Conservation (phyloP, 495 filamentous ascomycete genomes). For the Aspergillus cavernicola region DNA sequence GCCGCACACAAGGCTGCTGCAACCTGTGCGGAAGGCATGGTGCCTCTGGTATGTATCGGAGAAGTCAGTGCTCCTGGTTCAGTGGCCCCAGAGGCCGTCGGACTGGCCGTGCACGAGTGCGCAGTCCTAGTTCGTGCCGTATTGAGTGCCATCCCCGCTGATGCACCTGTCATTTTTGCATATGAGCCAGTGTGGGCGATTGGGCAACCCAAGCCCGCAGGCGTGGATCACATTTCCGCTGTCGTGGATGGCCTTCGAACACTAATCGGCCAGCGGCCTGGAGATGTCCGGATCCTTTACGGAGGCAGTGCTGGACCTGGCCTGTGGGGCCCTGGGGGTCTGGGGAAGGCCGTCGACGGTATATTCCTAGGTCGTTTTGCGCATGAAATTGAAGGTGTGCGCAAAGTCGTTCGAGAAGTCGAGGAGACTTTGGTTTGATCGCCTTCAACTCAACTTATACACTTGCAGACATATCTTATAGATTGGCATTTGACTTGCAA, state of each 20-base stretch:
- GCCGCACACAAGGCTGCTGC: conserved; percentile 65
- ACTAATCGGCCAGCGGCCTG: conserved; percentile 39
- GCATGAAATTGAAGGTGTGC: conserved; percentile 66
- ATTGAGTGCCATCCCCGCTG: conserved; percentile 51
- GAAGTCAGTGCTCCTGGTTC: conserved; percentile 52
- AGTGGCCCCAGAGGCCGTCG: conserved; percentile 49
- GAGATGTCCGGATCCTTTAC: conserved; percentile 65
- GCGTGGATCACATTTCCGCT: conserved; percentile 63
- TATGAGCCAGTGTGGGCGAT: conserved; percentile 94
- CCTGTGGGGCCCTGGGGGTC: conserved; percentile 53
- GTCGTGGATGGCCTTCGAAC: conserved; percentile 61
- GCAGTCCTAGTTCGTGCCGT: conserved; percentile 58
- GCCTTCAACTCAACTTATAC: neutral
- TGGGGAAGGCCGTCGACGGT: conserved; percentile 71
- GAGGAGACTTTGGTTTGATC: conserved; percentile 35
- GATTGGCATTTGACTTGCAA: neutral
- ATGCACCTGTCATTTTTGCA: conserved; percentile 70
- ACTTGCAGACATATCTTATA: neutral
- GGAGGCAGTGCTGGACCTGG: conserved; percentile 79
- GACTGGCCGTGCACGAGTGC: conserved; percentile 61
- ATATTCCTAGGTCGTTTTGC: conserved; percentile 80
- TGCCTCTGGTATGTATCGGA: conserved; percentile 77
- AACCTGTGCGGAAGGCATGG: conserved; percentile 61
- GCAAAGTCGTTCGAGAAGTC: conserved; percentile 66
- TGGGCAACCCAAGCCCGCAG: conserved; percentile 67